phyloP scores from a whole-genome alignment of 148 eudicot genomes.

The Vaccinium vitisidaea region DNA sequence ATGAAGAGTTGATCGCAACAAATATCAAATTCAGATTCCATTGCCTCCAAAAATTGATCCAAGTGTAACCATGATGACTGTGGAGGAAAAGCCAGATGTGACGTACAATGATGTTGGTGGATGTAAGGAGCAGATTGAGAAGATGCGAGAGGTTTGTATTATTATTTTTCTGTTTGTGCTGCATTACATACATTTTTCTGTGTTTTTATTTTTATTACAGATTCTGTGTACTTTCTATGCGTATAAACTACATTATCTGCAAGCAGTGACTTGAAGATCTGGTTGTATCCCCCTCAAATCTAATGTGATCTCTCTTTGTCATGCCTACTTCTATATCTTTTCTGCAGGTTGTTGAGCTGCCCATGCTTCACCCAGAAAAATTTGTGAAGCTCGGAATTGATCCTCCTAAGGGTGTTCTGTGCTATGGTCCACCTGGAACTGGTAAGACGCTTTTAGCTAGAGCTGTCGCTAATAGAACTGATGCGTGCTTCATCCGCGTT shows the following conservation, averaged over 20 bases:
- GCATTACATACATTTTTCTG: not conserved
- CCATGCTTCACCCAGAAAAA: slow-evolving; percentile 99
- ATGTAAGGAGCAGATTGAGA: slow-evolving; percentile 97
- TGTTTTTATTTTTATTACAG: not conserved
- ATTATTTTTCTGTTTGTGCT: not conserved
- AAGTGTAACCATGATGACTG: slow-evolving; percentile 99
- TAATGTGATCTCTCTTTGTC: not conserved
- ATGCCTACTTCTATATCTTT: not conserved
- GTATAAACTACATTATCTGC: not conserved
- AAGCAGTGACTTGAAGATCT: slow-evolving; percentile 3
- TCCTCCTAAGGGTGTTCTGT: slow-evolving; percentile 97
- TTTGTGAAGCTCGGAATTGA: slow-evolving; percentile 98
- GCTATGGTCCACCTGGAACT: slow-evolving; percentile 99
- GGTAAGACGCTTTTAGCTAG: slow-evolving; percentile 94
- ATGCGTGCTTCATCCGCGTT: slow-evolving; percentile 97
- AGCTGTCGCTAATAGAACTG: slow-evolving; percentile 97
- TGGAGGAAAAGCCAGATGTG: slow-evolving; percentile 98
- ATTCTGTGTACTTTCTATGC: slow-evolving; percentile 1
- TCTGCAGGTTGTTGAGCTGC: slow-evolving; percentile 90
- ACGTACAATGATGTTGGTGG: slow-evolving; percentile 98
- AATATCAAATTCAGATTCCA: slow-evolving; percentile 93
- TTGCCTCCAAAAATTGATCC: slow-evolving; percentile 98
- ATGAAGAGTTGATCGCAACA: slow-evolving; percentile 79
- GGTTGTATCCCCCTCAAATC: not conserved
- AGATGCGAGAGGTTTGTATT: slow-evolving; percentile 81